A percentile compares a stretch with the other conserved stretches of the same genome.
phyloP scores from a whole-genome alignment of 305 asterid genomes.

The Andrographis paniculata region DNA sequence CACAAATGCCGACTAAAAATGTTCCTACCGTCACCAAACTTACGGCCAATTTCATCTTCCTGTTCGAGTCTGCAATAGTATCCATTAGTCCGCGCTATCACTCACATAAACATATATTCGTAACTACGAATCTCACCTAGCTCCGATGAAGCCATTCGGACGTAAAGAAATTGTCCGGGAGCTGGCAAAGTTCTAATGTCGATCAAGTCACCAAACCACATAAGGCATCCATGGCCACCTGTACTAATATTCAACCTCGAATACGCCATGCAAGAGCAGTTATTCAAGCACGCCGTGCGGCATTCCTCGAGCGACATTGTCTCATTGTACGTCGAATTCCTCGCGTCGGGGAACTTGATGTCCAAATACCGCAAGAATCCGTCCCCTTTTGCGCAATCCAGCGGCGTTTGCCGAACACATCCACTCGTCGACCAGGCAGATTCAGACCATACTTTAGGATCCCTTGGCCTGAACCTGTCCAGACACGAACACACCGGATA shows the following conservation, averaged over 20 bases:
- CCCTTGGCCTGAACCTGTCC: slow-evolving; percentile 17
- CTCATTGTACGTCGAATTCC: slow-evolving; percentile 13
- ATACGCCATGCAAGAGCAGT: slow-evolving; percentile 30
- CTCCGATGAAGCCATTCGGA: slow-evolving; percentile 30
- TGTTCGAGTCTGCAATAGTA: no score
- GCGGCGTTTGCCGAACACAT: slow-evolving; percentile 17
- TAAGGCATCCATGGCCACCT: slow-evolving; percentile 31
- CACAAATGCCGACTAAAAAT: neutral
- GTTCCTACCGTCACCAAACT: neutral
- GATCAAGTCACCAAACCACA: slow-evolving; percentile 26
- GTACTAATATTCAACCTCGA: slow-evolving; percentile 18
- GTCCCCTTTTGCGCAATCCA: slow-evolving; percentile 24
- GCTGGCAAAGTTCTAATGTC: slow-evolving; percentile 19
- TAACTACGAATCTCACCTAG: slow-evolving; percentile 6
- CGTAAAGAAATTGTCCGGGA: slow-evolving; percentile 22
- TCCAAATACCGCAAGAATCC: slow-evolving; percentile 15
- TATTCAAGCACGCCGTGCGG: slow-evolving; percentile 16
- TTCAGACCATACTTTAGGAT: slow-evolving; percentile 14
- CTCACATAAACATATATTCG: neutral
- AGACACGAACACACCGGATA: slow-evolving; percentile 21
- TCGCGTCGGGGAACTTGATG: slow-evolving; percentile 20
- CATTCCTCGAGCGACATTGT: slow-evolving; percentile 23
- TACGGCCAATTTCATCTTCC: no score
- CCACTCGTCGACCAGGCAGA: slow-evolving; percentile 19
- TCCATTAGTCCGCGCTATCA: neutral